Evolutionary conservation across 805 yeast genomes (phyloP).

Genomic region (Zygosaccharomyces pseudorouxii): DNA sequence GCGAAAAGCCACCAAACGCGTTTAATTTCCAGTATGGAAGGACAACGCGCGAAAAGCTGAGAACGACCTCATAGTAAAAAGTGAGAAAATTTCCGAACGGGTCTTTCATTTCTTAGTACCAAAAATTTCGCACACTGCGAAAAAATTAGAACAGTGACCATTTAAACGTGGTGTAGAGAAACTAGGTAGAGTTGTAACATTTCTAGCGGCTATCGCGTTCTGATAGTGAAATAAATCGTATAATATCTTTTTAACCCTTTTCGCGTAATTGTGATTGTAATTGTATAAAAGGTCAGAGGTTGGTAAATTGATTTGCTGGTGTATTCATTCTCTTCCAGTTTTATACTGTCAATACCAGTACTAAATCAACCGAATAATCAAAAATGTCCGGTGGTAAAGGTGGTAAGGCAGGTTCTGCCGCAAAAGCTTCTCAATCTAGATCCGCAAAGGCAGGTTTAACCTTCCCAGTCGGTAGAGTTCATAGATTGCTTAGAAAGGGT

Average conservation of each 20-base stretch:
- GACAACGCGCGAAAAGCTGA: background rate
- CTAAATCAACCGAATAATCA: background rate
- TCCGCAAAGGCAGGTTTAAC: slow-evolving; percentile 95
- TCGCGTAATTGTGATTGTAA: background rate
- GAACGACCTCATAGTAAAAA: background rate
- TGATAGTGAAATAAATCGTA: background rate
- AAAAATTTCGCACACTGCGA: slow-evolving; percentile 6
- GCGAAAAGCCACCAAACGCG: slow-evolving; percentile 15
- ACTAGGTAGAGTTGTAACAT: background rate
- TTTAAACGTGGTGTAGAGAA: background rate
- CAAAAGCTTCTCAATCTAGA: slow-evolving; percentile 92
- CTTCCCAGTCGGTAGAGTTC: slow-evolving; percentile 98
- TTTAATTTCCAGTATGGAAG: slow-evolving; percentile 21
- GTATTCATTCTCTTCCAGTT: background rate
- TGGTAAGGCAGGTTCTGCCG: slow-evolving; percentile 88
- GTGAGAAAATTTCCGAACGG: slow-evolving; percentile 21
- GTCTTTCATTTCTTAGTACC: background rate
- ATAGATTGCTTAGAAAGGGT: slow-evolving; percentile 89
- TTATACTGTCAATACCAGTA: background rate
- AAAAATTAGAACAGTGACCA: background rate
- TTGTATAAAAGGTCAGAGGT: background rate
- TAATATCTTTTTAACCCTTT: background rate
- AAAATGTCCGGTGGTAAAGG: slow-evolving; percentile 61
- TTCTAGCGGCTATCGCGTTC: background rate
- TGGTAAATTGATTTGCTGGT: no score